These are phyloP conservation scores for Lactarius indigo DNA, from an alignment of 768 basidiomycete species.

Conservation along the genomic window DNA sequence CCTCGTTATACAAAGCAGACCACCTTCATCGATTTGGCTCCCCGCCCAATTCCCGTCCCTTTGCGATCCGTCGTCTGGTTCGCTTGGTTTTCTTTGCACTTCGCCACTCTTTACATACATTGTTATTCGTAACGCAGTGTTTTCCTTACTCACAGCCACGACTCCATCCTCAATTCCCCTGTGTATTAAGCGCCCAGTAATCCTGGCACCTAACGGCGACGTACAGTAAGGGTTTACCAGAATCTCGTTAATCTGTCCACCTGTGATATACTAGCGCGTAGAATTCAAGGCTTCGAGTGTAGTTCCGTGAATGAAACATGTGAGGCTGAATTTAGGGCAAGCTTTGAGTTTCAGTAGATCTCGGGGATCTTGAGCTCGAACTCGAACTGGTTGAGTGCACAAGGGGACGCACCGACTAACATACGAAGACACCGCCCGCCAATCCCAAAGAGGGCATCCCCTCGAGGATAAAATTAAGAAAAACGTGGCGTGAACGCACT, in stretches of 20 bases:
- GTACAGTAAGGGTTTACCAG: not conserved
- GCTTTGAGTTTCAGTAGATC: not conserved
- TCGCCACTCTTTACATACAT: slow-evolving; percentile 15
- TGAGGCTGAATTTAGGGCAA: too few relatives aligned
- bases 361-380: not conserved
- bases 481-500: not conserved
- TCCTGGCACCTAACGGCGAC: not conserved
- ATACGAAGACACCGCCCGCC: not conserved
- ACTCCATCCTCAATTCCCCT: slow-evolving; percentile 13
- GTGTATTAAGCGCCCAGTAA: not conserved
- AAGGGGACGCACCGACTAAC: not conserved
- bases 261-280: slow-evolving; percentile 15
- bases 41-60: not conserved
- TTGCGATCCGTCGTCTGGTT: slow-evolving; percentile 2
- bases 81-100: slow-evolving; percentile 14
- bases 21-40: not conserved
- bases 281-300: not conserved
- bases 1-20: not conserved
- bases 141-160: slow-evolving; percentile 8
- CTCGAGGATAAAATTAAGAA: not conserved
- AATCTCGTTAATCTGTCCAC: slow-evolving; percentile 4
- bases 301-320: slow-evolving; percentile 1
- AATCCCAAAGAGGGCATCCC: not conserved
- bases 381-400: not conserved
- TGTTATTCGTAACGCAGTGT: slow-evolving; percentile 22